Evolutionary conservation across 257 asterid species (phyloP).

Genomic region (Lycium ferocissimum): DNA sequence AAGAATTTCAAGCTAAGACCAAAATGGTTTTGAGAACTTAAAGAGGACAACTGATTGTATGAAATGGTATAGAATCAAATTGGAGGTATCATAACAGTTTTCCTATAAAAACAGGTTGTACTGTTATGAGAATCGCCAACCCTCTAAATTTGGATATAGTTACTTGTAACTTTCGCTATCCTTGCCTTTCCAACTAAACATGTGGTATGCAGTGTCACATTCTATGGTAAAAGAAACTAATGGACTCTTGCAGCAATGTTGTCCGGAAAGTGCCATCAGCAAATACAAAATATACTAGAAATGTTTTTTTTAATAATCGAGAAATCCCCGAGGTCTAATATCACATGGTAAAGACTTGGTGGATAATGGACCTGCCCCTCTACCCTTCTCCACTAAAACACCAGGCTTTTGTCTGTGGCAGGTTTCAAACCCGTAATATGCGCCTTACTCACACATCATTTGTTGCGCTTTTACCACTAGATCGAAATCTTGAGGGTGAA

Average conservation of each 20-base stretch:
- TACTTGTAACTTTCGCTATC: background rate
- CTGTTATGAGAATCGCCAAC: conserved; percentile 7
- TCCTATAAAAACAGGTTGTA: background rate
- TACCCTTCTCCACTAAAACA: background rate
- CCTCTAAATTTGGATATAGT: background rate
- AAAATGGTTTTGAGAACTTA: background rate
- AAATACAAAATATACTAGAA: background rate
- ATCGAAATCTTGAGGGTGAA: background rate
- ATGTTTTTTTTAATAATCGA: background rate
- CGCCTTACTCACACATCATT: background rate
- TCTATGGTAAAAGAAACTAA: background rate
- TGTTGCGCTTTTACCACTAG: background rate
- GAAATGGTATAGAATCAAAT: background rate
- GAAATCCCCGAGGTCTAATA: background rate
- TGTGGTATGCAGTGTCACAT: background rate
- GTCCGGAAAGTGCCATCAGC: background rate
- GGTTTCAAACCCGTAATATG: background rate
- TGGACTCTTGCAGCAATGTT: background rate
- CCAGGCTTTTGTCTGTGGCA: background rate
- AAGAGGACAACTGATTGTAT: background rate
- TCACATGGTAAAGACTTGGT: background rate
- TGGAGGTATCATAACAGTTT: background rate
- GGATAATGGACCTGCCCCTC: background rate
- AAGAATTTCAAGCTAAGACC: conserved; percentile 9
- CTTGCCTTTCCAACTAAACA: conserved; percentile 17